These are phyloP conservation scores for Calonectria ilicicola DNA, from an alignment of 2,329 filamentous ascomycete genomes.

Conservation along the genomic window DNA sequence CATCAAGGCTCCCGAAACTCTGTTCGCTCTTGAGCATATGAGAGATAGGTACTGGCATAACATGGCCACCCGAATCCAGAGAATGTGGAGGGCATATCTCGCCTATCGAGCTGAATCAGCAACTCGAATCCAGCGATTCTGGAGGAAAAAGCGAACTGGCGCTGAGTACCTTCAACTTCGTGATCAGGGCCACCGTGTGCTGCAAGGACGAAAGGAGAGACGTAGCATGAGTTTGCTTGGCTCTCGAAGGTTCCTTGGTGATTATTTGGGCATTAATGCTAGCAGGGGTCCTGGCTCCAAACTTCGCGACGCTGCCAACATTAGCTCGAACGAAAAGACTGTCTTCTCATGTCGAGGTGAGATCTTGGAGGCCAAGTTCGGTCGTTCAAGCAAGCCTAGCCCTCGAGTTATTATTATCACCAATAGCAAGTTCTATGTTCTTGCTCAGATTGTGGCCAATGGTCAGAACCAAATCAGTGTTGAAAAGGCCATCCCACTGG, in stretches of 20 bases:
- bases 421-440: conserved; percentile 86
- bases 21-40: conserved; percentile 98
- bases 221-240: conserved; percentile 91
- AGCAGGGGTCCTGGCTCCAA: conserved; percentile 82
- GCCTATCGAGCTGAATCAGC: conserved; percentile 93
- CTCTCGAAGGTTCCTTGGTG: conserved; percentile 91
- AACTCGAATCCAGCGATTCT: conserved; percentile 93
- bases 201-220: conserved; percentile 90
- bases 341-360: conserved; percentile 95
- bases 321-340: conserved; percentile 78
- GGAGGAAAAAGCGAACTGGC: conserved; percentile 92
- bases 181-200: conserved; percentile 85
- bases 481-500: conserved; percentile 85
- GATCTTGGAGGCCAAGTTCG: conserved; percentile 92
- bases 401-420: conserved; percentile 89
- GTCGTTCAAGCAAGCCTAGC: conserved; percentile 93
- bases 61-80: conserved; percentile 97
- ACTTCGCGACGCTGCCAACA: conserved; percentile 79
- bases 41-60: conserved; percentile 99
- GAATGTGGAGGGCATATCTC: conserved; percentile 96
- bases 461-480: conserved; percentile 83
- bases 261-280: conserved; percentile 92
- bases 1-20: conserved; percentile 96
- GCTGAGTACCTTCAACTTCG: conserved; percentile 89
- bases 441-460: conserved; percentile 86